Percentiles rank a stretch among this genome's conserved stretches.
Conservation (phyloP, 768 basidiomycete genomes). For the Lentinus brumalis region DNA sequence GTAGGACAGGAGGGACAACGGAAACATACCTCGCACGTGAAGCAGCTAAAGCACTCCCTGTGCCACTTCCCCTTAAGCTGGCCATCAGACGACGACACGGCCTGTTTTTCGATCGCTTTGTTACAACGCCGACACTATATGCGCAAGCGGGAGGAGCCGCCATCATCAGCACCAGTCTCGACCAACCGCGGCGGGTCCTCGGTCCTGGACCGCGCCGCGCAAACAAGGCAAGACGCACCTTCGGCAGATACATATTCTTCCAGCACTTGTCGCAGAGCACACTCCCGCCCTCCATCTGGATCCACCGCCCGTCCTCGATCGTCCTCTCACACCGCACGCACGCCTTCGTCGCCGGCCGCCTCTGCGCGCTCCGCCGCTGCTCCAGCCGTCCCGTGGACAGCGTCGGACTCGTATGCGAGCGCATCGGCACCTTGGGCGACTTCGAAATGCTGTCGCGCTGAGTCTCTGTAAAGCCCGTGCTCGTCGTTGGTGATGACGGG, state of each 20-base stretch:
- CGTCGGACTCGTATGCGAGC: slow-evolving; percentile 54
- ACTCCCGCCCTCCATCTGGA: slow-evolving; percentile 70
- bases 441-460: slow-evolving; percentile 46
- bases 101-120: slow-evolving; percentile 85
- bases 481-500: slow-evolving; percentile 33
- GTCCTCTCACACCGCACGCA: slow-evolving; percentile 71
- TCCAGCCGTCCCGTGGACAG: slow-evolving; percentile 31
- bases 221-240: slow-evolving; percentile 49
- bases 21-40: slow-evolving; percentile 68
- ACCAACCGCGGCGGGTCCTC: not conserved
- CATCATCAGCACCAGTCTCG: slow-evolving; percentile 7
- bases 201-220: slow-evolving; percentile 2
- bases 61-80: slow-evolving; percentile 97
- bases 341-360: slow-evolving; percentile 26
- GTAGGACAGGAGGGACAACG: not conserved
- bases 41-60: slow-evolving; percentile 87
- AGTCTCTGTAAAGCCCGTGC: slow-evolving; percentile 34
- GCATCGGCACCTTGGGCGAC: slow-evolving; percentile 55
- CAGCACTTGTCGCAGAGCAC: slow-evolving; percentile 90
- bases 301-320: slow-evolving; percentile 84
- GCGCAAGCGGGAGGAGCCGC: slow-evolving; percentile 2
- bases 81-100: slow-evolving; percentile 89
- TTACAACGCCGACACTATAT: slow-evolving; percentile 84
- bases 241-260: slow-evolving; percentile 96
- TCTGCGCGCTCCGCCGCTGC: slow-evolving; percentile 27